These are phyloP conservation scores for Corallochytrium limacisporum DNA, from an alignment of 78 protist species.

Conservation along the genomic window DNA sequence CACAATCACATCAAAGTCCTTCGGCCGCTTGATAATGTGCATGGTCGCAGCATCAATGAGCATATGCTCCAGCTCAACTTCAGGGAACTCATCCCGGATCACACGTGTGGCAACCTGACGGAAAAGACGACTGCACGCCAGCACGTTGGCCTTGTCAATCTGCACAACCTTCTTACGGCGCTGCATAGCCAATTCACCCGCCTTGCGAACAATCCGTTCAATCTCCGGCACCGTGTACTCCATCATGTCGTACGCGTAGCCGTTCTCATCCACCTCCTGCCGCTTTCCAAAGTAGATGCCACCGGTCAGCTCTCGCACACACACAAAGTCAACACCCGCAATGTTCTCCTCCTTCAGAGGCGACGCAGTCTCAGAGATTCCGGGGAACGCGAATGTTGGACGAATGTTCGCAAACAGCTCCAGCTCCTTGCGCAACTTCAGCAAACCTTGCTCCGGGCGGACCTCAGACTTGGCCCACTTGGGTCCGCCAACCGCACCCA, in stretches of 20 bases:
- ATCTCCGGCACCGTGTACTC: constrained; percentile 1
- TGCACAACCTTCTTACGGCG: not conserved
- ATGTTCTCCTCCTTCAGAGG: not conserved
- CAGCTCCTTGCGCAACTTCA: constrained; percentile 10
- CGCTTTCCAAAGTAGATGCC: constrained; percentile 24
- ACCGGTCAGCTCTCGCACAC: constrained; percentile 15
- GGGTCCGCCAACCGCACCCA: constrained; percentile 25
- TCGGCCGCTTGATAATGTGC: not conserved
- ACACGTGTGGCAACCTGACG: constrained; percentile 1
- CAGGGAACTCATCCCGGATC: constrained; percentile 9
- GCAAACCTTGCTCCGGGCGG: constrained; percentile 12
- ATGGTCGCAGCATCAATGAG: constrained; percentile 1
- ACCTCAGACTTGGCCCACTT: constrained; percentile 5
- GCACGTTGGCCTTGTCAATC: constrained; percentile 24
- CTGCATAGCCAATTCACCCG: not conserved
- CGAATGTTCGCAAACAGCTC: constrained; percentile 9
- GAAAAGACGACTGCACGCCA: constrained; percentile 15
- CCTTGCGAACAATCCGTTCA: constrained; percentile 10
- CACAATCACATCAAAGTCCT: constrained; percentile 9
- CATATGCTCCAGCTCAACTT: not conserved
- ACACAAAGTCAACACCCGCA: constrained; percentile 12
- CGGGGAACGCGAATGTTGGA: not conserved
- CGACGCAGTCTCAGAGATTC: not conserved
- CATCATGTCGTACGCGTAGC: not conserved
- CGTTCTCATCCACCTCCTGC: not conserved